Conservation (phyloP, 495 filamentous ascomycete species). For the Parachaetomium inaequale region DNA sequence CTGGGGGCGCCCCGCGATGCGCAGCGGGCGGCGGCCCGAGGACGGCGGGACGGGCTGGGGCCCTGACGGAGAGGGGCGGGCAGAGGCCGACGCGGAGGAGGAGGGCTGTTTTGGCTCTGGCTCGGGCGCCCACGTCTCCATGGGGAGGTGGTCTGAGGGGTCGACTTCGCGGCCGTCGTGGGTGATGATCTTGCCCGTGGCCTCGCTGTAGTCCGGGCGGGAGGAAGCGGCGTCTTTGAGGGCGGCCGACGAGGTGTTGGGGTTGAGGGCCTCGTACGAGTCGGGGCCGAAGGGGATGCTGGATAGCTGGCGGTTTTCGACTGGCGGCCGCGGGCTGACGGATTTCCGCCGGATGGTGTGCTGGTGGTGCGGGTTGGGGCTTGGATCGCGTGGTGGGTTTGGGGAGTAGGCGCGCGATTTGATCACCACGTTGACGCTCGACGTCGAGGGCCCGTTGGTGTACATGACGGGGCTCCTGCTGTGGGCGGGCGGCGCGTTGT, state of each 20-base stretch:
- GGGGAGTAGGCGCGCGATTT: constrained; percentile 56
- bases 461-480: constrained; percentile 35
- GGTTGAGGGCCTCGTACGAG: constrained; percentile 75
- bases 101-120: constrained; percentile 70
- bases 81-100: constrained; percentile 45
- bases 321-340: constrained; percentile 65
- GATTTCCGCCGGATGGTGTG: constrained; percentile 69
- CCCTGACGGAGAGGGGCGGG: constrained; percentile 43
- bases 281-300: constrained; percentile 85
- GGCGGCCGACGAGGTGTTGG: constrained; percentile 40
- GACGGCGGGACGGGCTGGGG: constrained; percentile 47
- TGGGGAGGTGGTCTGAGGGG: constrained; percentile 87
- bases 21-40: constrained; percentile 30
- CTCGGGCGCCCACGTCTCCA: constrained; percentile 89
- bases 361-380: constrained; percentile 30
- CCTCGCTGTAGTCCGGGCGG: constrained; percentile 41
- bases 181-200: constrained; percentile 65
- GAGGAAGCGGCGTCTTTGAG: constrained; percentile 26
- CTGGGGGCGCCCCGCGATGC: constrained; percentile 29
- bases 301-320: constrained; percentile 53
- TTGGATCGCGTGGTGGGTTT: constrained; percentile 41
- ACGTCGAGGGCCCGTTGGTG: constrained; percentile 39
- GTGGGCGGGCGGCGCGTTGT: constrained; percentile 23
- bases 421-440: constrained; percentile 32
- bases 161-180: constrained; percentile 85